These are phyloP conservation scores for Fraxinus excelsior DNA, from an alignment of 257 asterid genomes.

Conservation along the genomic window DNA sequence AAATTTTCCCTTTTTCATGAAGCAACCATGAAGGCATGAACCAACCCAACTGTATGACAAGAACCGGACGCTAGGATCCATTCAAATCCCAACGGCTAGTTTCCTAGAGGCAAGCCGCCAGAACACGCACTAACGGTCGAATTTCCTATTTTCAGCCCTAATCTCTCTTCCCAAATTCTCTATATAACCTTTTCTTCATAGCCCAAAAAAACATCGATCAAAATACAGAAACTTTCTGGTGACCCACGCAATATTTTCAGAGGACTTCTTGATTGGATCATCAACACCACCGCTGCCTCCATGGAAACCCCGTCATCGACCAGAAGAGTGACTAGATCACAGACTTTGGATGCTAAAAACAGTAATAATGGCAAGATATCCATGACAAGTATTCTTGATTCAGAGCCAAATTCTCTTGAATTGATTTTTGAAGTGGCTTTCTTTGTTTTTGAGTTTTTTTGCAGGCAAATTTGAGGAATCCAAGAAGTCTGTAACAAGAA, in stretches of 20 bases:
- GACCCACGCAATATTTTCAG: not conserved
- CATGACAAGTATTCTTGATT: slow-evolving; percentile 32
- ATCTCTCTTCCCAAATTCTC: slow-evolving; percentile 9
- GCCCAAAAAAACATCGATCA: slow-evolving; percentile 17
- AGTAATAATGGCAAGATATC: slow-evolving; percentile 26
- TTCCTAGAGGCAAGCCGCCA: slow-evolving; percentile 29
- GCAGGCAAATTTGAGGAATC: slow-evolving; percentile 65
- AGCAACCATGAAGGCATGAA: not conserved
- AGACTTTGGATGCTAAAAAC: slow-evolving; percentile 46
- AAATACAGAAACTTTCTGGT: slow-evolving; percentile 8
- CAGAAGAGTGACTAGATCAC: slow-evolving; percentile 81
- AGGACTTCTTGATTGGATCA: slow-evolving; percentile 9
- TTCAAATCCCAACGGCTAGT: slow-evolving; percentile 83
- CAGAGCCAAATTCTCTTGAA: not conserved
- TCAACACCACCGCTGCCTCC: slow-evolving; percentile 8
- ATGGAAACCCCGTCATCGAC: slow-evolving; percentile 90
- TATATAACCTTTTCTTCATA: slow-evolving; percentile 33
- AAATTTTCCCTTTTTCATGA: no score
- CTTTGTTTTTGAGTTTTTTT: slow-evolving; percentile 14
- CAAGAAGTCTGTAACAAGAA: slow-evolving; percentile 38
- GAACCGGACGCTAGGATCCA: slow-evolving; percentile 6
- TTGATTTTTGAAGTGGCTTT: not conserved
- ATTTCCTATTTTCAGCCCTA: slow-evolving; percentile 30
- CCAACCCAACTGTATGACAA: not conserved
- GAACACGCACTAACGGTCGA: slow-evolving; percentile 69